phyloP scores from a whole-genome alignment of 2,329 filamentous ascomycete species.

The Aspergillus fischeri region DNA sequence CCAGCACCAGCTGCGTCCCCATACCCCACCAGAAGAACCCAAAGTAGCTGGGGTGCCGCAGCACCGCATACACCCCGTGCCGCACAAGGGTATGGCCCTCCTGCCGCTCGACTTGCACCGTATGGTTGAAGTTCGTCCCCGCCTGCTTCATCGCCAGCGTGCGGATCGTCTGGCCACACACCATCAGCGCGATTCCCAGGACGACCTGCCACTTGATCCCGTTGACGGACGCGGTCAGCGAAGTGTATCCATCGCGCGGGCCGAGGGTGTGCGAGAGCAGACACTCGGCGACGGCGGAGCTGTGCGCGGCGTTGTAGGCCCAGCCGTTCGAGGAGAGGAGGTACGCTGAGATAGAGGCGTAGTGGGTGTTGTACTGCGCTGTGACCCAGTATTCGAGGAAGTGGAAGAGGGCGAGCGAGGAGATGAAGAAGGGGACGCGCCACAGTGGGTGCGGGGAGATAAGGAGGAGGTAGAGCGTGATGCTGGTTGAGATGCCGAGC shows the following conservation, averaged over 20 bases:
- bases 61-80: slow-evolving; percentile 67
- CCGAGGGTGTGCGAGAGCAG: slow-evolving; percentile 36
- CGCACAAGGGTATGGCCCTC: slow-evolving; percentile 78
- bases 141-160: slow-evolving; percentile 86
- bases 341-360: slow-evolving; percentile 70
- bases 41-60: slow-evolving; percentile 91
- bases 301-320: slow-evolving; percentile 79
- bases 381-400: slow-evolving; percentile 96
- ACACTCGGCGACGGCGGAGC: slow-evolving; percentile 69
- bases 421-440: slow-evolving; percentile 53
- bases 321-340: slow-evolving; percentile 80
- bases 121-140: slow-evolving; percentile 87
- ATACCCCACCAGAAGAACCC: slow-evolving; percentile 98
- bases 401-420: slow-evolving; percentile 74
- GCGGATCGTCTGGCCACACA: slow-evolving; percentile 69
- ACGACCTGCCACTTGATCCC: slow-evolving; percentile 34
- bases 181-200: slow-evolving; percentile 61
- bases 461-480: slow-evolving; percentile 27
- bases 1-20: slow-evolving; percentile 87
- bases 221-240: slow-evolving; percentile 36
- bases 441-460: slow-evolving; percentile 44
- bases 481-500: slow-evolving; percentile 32
- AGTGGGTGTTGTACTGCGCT: slow-evolving; percentile 72
- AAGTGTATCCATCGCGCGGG: slow-evolving; percentile 42
- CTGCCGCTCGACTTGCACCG: slow-evolving; percentile 66